Evolutionary conservation across 2,329 filamentous ascomycete genomes (phyloP).

Genomic region (Cordyceps cicadae): DNA sequence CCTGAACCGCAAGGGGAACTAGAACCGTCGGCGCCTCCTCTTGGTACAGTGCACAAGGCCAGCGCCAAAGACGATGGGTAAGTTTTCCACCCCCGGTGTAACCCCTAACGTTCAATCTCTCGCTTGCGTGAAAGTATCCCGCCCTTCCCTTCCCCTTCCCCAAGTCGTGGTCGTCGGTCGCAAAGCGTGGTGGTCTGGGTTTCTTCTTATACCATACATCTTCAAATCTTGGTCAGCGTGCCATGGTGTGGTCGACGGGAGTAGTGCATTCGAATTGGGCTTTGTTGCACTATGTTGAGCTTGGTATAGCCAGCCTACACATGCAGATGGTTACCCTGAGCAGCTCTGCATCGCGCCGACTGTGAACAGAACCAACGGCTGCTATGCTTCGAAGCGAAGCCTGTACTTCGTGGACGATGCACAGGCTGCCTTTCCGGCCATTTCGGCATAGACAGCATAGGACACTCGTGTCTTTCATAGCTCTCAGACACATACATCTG

Average conservation of each 20-base stretch:
- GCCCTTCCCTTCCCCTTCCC: background rate
- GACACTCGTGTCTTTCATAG: constrained; percentile 34
- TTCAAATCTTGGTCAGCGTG: background rate
- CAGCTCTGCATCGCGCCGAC: background rate
- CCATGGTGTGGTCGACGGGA: background rate
- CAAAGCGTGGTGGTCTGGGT: background rate
- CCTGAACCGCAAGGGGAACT: constrained; percentile 22
- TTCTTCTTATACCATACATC: background rate
- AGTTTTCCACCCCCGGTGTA: constrained; percentile 20
- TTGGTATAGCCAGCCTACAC: background rate
- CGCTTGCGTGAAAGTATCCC: background rate
- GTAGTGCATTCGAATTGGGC: background rate
- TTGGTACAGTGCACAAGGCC: constrained; percentile 42
- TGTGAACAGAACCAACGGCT: background rate
- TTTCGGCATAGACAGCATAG: constrained; percentile 24
- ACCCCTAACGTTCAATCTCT: background rate
- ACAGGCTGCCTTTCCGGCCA: constrained; percentile 6
- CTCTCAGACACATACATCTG: constrained; percentile 38
- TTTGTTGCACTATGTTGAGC: background rate
- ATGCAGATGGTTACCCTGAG: background rate
- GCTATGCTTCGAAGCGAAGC: background rate
- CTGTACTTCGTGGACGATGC: constrained; percentile 2
- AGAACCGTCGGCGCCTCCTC: constrained; percentile 24
- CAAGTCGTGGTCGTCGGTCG: background rate
- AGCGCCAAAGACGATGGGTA: constrained; percentile 51